Conservation (phyloP, 352 stramenopile species). For the Aphanomyces euteiches region DNA sequence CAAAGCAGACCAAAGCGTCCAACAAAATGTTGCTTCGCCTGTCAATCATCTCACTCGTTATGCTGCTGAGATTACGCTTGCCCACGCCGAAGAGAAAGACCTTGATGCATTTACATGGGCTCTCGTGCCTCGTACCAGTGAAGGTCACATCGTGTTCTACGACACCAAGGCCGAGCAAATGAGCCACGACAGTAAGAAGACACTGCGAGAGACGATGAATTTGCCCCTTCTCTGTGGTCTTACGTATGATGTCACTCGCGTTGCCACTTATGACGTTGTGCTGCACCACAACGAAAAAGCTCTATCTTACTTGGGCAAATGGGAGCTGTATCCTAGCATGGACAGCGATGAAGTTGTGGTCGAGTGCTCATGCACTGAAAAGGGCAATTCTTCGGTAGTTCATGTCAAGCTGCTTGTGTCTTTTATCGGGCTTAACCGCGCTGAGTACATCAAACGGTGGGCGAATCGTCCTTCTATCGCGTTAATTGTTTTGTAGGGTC, state of each 20-base stretch:
- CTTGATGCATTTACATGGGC: constrained; percentile 7
- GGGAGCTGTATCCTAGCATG: not conserved
- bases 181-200: constrained; percentile 18
- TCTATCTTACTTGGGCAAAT: not conserved
- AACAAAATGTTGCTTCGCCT: not conserved
- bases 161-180: constrained; percentile 11
- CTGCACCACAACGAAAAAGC: constrained; percentile 31
- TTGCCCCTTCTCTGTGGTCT: constrained; percentile 38
- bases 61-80: not conserved
- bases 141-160: constrained; percentile 23
- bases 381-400: constrained; percentile 38
- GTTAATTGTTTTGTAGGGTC: constrained; percentile 28
- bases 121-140: constrained; percentile 1
- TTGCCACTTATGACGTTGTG: constrained; percentile 55
- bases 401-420: constrained; percentile 41
- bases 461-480: not conserved
- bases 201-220: constrained; percentile 3
- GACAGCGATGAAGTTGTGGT: constrained; percentile 1
- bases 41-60: constrained; percentile 5
- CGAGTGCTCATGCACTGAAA: constrained; percentile 39
- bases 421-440: constrained; percentile 52
- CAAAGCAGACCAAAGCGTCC: not conserved
- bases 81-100: not conserved
- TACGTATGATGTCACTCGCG: constrained; percentile 54
- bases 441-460: constrained; percentile 43